These are phyloP conservation scores for Aureobasidium uvarum DNA, from an alignment of 2,329 filamentous ascomycete species.

Conservation along the genomic window DNA sequence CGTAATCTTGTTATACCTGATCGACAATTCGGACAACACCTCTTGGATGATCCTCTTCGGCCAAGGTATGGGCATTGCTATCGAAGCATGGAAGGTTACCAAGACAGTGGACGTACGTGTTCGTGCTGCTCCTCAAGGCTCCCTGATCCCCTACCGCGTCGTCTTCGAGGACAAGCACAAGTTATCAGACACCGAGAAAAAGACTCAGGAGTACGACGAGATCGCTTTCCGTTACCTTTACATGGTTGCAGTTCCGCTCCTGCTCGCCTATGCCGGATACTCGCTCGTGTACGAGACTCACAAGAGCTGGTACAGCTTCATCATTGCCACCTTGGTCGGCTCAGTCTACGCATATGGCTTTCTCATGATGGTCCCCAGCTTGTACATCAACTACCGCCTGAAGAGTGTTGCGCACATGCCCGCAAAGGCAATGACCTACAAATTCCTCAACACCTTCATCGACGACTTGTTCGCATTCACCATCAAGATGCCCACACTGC, in stretches of 20 bases:
- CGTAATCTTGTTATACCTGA: slow-evolving; percentile 91
- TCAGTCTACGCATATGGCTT: slow-evolving; percentile 98
- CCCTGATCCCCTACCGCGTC: slow-evolving; percentile 73
- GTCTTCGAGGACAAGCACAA: slow-evolving; percentile 96
- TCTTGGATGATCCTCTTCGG: slow-evolving; percentile 98
- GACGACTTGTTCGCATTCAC: slow-evolving; percentile 98
- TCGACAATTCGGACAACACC: slow-evolving; percentile 97
- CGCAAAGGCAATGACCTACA: slow-evolving; percentile 93
- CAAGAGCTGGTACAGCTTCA: slow-evolving; percentile 97
- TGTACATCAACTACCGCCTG: slow-evolving; percentile 99
- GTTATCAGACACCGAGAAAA: slow-evolving; percentile 90
- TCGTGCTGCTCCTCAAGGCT: slow-evolving; percentile 64
- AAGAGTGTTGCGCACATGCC: slow-evolving; percentile 94
- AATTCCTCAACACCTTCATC: slow-evolving; percentile 98
- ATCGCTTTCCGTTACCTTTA: slow-evolving; percentile 99
- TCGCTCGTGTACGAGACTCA: slow-evolving; percentile 89
- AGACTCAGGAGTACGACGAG: slow-evolving; percentile 97
- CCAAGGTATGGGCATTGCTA: slow-evolving; percentile 78
- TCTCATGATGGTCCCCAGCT: slow-evolving; percentile 95
- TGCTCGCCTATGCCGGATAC: slow-evolving; percentile 87
- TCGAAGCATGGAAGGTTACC: slow-evolving; percentile 92
- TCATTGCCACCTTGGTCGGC: slow-evolving; percentile 91
- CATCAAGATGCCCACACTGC: slow-evolving; percentile 97
- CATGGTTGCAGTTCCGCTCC: slow-evolving; percentile 80
- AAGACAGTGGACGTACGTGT: slow-evolving; percentile 89